Conservation (phyloP, 768 basidiomycete genomes). For the Epithele typhae region DNA sequence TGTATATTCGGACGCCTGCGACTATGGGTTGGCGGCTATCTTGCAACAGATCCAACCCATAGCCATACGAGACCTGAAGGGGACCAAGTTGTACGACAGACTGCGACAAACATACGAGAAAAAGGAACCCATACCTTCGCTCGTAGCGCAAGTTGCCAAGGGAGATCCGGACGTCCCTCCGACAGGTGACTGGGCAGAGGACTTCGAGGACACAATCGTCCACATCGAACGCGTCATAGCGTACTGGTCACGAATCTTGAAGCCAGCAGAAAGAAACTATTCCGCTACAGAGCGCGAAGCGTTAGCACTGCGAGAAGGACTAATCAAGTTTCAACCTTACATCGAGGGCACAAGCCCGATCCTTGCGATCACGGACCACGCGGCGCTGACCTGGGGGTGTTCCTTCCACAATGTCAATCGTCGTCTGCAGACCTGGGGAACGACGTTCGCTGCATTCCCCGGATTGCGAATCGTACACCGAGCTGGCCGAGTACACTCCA, state of each 20-base stretch:
- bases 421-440: constrained; percentile 32
- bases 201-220: constrained; percentile 19
- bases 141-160: constrained; percentile 9
- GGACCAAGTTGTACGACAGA: constrained; percentile 19
- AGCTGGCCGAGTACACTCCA: constrained; percentile 35
- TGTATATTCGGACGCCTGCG: constrained; percentile 25
- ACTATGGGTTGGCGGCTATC: constrained; percentile 17
- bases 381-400: constrained; percentile 32
- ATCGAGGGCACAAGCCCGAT: constrained; percentile 20
- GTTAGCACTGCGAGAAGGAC: constrained; percentile 18
- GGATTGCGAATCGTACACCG: constrained; percentile 33
- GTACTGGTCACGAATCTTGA: constrained; percentile 23
- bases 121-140: constrained; percentile 6
- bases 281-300: constrained; percentile 24
- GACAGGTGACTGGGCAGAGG: constrained; percentile 10
- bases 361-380: constrained; percentile 18
- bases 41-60: constrained; percentile 25
- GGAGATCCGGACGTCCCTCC: constrained; percentile 2
- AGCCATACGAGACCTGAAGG: constrained; percentile 16
- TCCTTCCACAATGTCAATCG: constrained; percentile 36
- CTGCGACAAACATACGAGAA: constrained; percentile 10
- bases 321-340: constrained; percentile 23
- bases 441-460: constrained; percentile 33
- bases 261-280: constrained; percentile 22
- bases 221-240: constrained; percentile 23